A percentile compares a stretch with the other conserved stretches of the same genome.
Conservation (phyloP, 352 stramenopile species). For the Globisporangium mamillatum region DNA sequence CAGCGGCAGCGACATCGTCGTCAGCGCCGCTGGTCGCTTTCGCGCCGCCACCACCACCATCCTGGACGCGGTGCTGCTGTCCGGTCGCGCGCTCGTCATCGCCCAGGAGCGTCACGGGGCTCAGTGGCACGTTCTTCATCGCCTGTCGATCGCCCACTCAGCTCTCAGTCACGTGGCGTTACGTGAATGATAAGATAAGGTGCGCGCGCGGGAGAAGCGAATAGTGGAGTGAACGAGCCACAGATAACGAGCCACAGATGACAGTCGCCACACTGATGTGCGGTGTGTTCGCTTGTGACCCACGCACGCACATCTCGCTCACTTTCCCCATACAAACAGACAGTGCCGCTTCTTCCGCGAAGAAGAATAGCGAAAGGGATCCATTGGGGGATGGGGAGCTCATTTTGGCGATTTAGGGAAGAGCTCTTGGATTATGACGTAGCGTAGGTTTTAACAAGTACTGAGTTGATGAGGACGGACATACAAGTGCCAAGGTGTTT, state of each 20-base stretch:
- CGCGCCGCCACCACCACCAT: not conserved
- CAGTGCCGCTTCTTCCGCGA: not conserved
- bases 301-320: not conserved
- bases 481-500: too few relatives aligned
- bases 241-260: not conserved
- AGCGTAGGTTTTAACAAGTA: not conserved
- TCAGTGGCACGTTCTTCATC: constrained; percentile 14
- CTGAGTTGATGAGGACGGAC: not conserved
- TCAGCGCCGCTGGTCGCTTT: not conserved
- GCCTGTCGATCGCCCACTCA: not conserved
- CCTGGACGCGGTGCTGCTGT: not conserved
- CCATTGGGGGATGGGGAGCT: not conserved
- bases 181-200: not conserved
- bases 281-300: not conserved
- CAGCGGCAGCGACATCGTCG: not conserved
- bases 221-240: not conserved
- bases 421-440: not conserved
- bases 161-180: not conserved
- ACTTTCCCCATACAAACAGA: not conserved
- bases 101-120: constrained; percentile 14
- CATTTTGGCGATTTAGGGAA: not conserved
- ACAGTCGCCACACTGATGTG: not conserved
- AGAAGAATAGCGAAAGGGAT: constrained; percentile 2
- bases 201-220: not conserved
- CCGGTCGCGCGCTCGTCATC: constrained; percentile 5